Base-by-base conservation (phyloP, 352 stramenopile species). In the Pythium brachiatum region DNA sequence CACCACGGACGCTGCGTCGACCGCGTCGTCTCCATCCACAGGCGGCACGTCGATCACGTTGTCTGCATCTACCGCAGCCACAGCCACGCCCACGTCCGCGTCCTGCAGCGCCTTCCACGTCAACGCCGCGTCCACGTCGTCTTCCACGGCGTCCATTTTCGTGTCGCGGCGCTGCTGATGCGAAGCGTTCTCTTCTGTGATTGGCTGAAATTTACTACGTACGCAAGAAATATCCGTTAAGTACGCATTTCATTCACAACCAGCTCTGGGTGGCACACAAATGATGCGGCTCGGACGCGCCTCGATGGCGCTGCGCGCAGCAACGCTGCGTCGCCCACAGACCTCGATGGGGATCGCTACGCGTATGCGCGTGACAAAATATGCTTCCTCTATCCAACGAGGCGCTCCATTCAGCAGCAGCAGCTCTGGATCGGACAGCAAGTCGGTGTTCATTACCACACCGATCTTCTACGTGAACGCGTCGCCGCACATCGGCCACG, bases 401-500 rank as follows among this genome's bases (percentile, higher is more conserved):
- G 31, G 25, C 16, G 39, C 38, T 53, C 29, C 29, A 13, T 50
- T 38, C 54, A 53, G 43, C 41, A 53, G 39, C 18, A 61, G 27
- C 54, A 53, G 38, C 25, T 53, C 39, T 7, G 12, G 26, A 23
- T 26, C 36, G 15, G 43, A 61, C 50, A 20, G 7, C 25, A 64
- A 63, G 36, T 64, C 62, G 29, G 78, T 75, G 27, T 77, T 85
- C 29, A 82, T 99, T 56, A 99, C 95, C 54, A 99, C 97, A n/a
- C 97, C 97, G 7, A 99, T 99, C 64, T 99, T 99, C 77, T 99
- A 99, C 79, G 97, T 99, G 39, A 99, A 99, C 70, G 97, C 97
- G 67, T 89, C 97, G 70, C 97, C 97, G 23, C 98, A 99, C 80
- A 98, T 99, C 53, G 98, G 98, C 43, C 97, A 99, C 83, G 94